Base-by-base conservation (phyloP, 2,329 filamentous ascomycete species). In the Nemania sp. region DNA sequence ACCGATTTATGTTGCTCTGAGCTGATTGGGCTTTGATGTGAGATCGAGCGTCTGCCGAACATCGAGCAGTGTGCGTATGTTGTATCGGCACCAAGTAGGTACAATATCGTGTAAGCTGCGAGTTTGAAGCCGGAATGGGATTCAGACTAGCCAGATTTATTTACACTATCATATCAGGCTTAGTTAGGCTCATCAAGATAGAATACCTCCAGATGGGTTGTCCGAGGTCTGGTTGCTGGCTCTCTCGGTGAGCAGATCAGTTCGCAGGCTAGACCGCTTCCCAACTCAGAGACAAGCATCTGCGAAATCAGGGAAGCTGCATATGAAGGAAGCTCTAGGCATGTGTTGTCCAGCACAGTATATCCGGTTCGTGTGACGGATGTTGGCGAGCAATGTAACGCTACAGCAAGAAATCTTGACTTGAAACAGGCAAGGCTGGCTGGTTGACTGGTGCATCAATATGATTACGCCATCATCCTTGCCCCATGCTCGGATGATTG, bases 391-490 rank as follows among this genome's bases (percentile, higher is more conserved):
- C 17, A 24, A 23, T 40, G 37, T 23, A 33, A 6, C 19, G 19
- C 9, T 24, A 19, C 4, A 19, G 11, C 3, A 12, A 22, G n/a
- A 11, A n/a, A 7, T 24, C 24, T 11, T 31, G 44, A 41, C 33
- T 44, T 56, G 53, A 52, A 56, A 56, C 53, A 34, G 20, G 24
- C 31, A 22, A 34, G 44, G 45, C 12, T 34, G 33, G 51, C 37
- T 26, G 22, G 24, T 24, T 9, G 17, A 28, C 31, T 36, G 46
- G 46, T 47, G 49, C 28, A 31, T 31, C 28, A 31, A 28, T 12
- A 28, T 5, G 5, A 31, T 31, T 31, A 31, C 28, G 28, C n/a
- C 28, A 31, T 4, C 8, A 31, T 31, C n/a, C 4, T 14, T 14
- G 9, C 11, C 28, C 8, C n/a, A 31, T 31, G 28, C 11, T n/a